Evolutionary conservation across 768 basidiomycete genomes (phyloP).

Genomic region (Serendipita vermifera): DNA sequence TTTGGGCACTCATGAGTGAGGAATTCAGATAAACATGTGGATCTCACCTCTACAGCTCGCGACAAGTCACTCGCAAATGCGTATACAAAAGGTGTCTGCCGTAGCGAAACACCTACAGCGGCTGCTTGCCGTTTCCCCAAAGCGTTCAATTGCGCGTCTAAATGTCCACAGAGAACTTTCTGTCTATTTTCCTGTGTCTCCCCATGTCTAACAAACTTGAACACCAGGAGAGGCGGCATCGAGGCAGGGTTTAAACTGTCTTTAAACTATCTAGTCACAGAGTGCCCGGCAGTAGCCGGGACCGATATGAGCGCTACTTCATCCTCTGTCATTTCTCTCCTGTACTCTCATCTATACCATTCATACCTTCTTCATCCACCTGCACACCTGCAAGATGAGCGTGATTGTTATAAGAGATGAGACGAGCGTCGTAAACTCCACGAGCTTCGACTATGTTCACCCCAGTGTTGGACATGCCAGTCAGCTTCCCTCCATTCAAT

Average conservation of each 20-base stretch:
- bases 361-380: neutral
- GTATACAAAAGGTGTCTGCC: neutral
- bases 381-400: neutral
- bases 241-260: too few relatives aligned
- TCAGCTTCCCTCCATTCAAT: neutral
- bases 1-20: neutral
- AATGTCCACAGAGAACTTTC: slow-evolving; percentile 1
- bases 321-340: too few relatives aligned
- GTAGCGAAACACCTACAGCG: neutral
- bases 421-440: neutral
- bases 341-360: too few relatives aligned
- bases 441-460: neutral
- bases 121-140: neutral
- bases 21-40: neutral
- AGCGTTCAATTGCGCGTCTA: neutral
- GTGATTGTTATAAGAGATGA: neutral
- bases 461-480: neutral
- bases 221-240: too few relatives aligned
- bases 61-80: neutral
- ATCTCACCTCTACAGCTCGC: neutral
- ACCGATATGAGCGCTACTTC: too few relatives aligned
- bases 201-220: too few relatives aligned
- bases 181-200: slow-evolving; percentile 3
- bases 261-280: too few relatives aligned
- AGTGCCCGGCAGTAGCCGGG: too few relatives aligned